Percentiles rank a stretch among this genome's conserved stretches.
Conservation (phyloP, 345 rosid genomes). For the Murraya paniculata region DNA sequence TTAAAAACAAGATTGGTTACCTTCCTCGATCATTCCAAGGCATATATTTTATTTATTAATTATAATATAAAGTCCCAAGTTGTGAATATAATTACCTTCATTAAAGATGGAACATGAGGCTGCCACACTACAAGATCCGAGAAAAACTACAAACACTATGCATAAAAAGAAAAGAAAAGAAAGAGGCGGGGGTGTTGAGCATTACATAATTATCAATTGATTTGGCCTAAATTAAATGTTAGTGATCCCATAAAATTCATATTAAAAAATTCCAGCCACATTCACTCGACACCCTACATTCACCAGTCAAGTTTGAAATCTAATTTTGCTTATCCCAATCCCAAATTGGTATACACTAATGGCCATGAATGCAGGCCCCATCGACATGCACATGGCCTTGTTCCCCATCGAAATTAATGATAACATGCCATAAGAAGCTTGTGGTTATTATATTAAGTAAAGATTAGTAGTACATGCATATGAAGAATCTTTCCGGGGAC, state of each 20-base stretch:
- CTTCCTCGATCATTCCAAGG: background rate
- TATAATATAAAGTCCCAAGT: background rate
- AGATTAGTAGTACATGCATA: background rate
- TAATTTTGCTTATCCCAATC: constrained; percentile 4
- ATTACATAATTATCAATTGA: background rate
- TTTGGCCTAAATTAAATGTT: constrained; percentile 14
- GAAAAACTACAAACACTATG: constrained; percentile 8
- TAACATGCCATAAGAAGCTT: background rate
- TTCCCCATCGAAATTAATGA: constrained; percentile 30
- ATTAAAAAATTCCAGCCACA: constrained; percentile 15
- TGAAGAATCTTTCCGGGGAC: constrained; percentile 28
- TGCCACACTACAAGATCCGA: constrained; percentile 34
- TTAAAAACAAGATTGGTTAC: background rate
- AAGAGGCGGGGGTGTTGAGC: background rate
- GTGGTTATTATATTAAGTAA: background rate
- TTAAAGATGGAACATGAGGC: constrained; percentile 13
- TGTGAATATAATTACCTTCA: constrained; percentile 3
- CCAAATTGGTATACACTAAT: constrained; percentile 19
- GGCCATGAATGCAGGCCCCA: constrained; percentile 40
- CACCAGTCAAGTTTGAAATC: constrained; percentile 14
- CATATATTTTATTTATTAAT: background rate
- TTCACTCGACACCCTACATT: constrained; percentile 10
- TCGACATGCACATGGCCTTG: constrained; percentile 61
- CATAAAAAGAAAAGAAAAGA: background rate
- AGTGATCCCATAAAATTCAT: constrained; percentile 21